Conservation (phyloP, 768 basidiomycete genomes). For the Agaricus bisporus region DNA sequence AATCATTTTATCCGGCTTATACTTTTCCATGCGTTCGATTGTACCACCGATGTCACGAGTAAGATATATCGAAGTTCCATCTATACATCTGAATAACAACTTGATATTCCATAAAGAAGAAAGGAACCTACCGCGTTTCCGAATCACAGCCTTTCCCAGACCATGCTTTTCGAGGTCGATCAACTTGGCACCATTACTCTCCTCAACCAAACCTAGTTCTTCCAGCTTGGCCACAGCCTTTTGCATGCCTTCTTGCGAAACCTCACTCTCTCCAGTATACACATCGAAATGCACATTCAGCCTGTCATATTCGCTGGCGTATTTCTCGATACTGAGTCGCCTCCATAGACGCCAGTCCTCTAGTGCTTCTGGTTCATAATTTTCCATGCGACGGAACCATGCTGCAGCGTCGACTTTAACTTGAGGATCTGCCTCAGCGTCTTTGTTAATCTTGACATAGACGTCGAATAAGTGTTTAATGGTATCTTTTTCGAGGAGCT, state of each 20-base stretch:
- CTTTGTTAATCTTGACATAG: slow-evolving; percentile 72
- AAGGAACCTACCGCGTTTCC: slow-evolving; percentile 58
- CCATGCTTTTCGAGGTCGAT: slow-evolving; percentile 89
- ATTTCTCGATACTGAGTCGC: slow-evolving; percentile 83
- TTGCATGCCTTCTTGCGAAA: slow-evolving; percentile 68
- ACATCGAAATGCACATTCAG: slow-evolving; percentile 90
- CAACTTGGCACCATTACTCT: slow-evolving; percentile 76
- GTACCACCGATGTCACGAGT: slow-evolving; percentile 95
- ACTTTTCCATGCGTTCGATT: slow-evolving; percentile 86
- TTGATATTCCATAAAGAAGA: background rate
- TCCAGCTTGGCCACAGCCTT: slow-evolving; percentile 62
- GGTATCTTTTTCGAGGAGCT: slow-evolving; percentile 77
- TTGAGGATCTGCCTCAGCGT: slow-evolving; percentile 56
- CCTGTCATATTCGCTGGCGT: slow-evolving; percentile 80
- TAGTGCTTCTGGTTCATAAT: slow-evolving; percentile 80
- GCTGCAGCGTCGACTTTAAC: slow-evolving; percentile 74
- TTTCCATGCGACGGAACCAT: slow-evolving; percentile 95
- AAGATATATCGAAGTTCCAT: slow-evolving; percentile 91
- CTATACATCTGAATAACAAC: slow-evolving; percentile 29
- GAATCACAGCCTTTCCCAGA: slow-evolving; percentile 83
- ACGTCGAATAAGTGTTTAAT: slow-evolving; percentile 94
- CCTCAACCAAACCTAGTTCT: slow-evolving; percentile 68
- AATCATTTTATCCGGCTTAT: slow-evolving; percentile 76
- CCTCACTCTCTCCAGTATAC: slow-evolving; percentile 87
- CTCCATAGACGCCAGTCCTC: slow-evolving; percentile 92